These are phyloP conservation scores for Penicillium rolfsii DNA, from an alignment of 2,329 filamentous ascomycete species.

Conservation along the genomic window DNA sequence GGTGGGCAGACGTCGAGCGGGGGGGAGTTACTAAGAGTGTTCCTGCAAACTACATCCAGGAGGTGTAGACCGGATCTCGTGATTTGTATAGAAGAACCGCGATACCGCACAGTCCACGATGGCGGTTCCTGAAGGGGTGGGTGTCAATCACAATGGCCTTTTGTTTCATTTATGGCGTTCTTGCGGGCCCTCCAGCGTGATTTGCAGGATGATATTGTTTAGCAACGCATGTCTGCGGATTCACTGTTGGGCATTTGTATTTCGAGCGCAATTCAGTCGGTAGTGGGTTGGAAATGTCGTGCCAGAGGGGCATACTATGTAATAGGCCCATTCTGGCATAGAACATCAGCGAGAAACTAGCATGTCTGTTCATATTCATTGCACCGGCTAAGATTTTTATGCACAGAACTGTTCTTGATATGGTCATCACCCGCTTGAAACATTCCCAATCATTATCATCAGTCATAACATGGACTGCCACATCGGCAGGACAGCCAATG, in stretches of 20 bases:
- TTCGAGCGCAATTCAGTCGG: constrained; percentile 3
- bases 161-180: constrained; percentile 4
- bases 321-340: not conserved
- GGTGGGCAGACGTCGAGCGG: constrained; percentile 96
- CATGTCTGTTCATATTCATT: not conserved
- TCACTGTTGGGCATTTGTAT: not conserved
- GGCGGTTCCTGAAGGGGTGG: not conserved
- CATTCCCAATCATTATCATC: constrained; percentile 20
- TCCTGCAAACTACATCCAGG: constrained; percentile 88
- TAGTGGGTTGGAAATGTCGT: not conserved
- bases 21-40: constrained; percentile 85
- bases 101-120: constrained; percentile 5
- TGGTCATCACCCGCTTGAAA: not conserved
- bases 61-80: constrained; percentile 53
- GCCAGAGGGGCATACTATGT: not conserved
- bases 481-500: constrained; percentile 17
- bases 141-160: constrained; percentile 7
- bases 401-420: not conserved
- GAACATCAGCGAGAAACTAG: not conserved
- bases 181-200: constrained; percentile 18
- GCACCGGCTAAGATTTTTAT: not conserved
- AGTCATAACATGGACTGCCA: constrained; percentile 19
- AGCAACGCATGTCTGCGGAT: constrained; percentile 12
- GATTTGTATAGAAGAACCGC: constrained; percentile 7
- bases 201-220: constrained; percentile 23